A percentile compares a stretch with the other conserved stretches of the same genome.
Evolutionary conservation across 768 basidiomycete species (phyloP).

Genomic region (Trametes gibbosa): DNA sequence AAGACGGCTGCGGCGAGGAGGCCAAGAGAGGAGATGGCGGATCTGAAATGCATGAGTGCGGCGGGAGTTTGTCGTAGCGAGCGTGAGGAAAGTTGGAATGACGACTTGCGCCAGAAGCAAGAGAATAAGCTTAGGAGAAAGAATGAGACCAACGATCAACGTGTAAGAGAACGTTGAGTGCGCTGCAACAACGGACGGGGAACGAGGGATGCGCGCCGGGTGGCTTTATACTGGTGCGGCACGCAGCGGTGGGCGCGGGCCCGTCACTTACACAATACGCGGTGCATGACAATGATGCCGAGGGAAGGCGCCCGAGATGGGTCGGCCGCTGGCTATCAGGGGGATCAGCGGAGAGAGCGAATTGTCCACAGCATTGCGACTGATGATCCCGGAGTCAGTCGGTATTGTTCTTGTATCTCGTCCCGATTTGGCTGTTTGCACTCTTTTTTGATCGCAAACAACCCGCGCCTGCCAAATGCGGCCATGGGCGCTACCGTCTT

Average conservation of each 20-base stretch:
- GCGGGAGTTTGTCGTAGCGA: slow-evolving; percentile 13
- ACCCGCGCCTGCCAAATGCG: background rate
- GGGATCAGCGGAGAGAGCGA: background rate
- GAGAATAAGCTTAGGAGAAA: slow-evolving; percentile 16
- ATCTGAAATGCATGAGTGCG: slow-evolving; percentile 14
- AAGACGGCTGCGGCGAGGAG: slow-evolving; percentile 15
- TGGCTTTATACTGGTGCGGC: slow-evolving; percentile 1
- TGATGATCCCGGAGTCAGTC: background rate
- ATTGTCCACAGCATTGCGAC: slow-evolving; percentile 4
- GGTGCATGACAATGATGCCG: slow-evolving; percentile 5
- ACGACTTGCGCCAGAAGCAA: slow-evolving; percentile 19
- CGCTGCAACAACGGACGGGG: slow-evolving; percentile 14
- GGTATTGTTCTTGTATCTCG: slow-evolving; percentile 7
- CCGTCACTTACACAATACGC: background rate
- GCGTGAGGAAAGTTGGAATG: background rate
- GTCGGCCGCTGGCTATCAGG: background rate
- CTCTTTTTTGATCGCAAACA: slow-evolving; percentile 3
- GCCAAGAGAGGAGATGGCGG: slow-evolving; percentile 10
- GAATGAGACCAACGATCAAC: background rate
- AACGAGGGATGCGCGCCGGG: background rate
- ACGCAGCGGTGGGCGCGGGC: background rate
- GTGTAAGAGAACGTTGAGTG: slow-evolving; percentile 5
- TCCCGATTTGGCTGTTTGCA: slow-evolving; percentile 3
- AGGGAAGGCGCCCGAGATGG: background rate
- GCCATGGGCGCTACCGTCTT: background rate